phyloP scores from a whole-genome alignment of 768 basidiomycete genomes.

The Amanita pallidorosea region DNA sequence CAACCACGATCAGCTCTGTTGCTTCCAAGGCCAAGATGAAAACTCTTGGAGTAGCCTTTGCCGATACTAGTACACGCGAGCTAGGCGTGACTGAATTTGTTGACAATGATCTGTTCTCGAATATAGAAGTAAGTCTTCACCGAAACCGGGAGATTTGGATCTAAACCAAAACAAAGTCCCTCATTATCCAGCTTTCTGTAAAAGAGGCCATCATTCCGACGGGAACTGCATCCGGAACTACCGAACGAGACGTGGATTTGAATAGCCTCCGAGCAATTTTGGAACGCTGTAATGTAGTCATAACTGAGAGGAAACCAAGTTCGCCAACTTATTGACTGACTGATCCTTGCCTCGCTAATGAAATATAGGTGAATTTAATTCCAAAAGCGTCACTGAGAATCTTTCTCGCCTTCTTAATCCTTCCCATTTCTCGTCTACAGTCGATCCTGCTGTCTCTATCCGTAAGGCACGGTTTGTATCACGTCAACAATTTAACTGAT shows the following conservation, averaged over 20 bases:
- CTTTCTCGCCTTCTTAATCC: constrained; percentile 57
- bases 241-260: constrained; percentile 80
- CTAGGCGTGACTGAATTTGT: constrained; percentile 87
- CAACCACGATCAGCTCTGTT: constrained; percentile 31
- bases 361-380: constrained; percentile 67
- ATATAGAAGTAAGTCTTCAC: constrained; percentile 62
- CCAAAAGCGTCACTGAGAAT: constrained; percentile 74
- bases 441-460: constrained; percentile 41
- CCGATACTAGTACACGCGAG: constrained; percentile 77
- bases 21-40: constrained; percentile 52
- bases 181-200: constrained; percentile 93
- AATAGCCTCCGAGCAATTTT: constrained; percentile 79
- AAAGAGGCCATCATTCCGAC: constrained; percentile 87
- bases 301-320: constrained; percentile 88
- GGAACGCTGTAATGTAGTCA: constrained; percentile 83
- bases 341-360: neutral
- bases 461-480: constrained; percentile 26
- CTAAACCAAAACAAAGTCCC: constrained; percentile 44
- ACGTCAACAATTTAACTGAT: neutral
- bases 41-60: constrained; percentile 81
- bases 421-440: constrained; percentile 27
- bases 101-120: constrained; percentile 93
- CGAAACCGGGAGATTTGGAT: neutral
- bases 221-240: constrained; percentile 59
- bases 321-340: constrained; percentile 12